A percentile compares a stretch with the other conserved stretches of the same genome.
These are phyloP conservation scores for Xylariales sp. DNA, from an alignment of 2,329 filamentous ascomycete genomes.

Conservation along the genomic window DNA sequence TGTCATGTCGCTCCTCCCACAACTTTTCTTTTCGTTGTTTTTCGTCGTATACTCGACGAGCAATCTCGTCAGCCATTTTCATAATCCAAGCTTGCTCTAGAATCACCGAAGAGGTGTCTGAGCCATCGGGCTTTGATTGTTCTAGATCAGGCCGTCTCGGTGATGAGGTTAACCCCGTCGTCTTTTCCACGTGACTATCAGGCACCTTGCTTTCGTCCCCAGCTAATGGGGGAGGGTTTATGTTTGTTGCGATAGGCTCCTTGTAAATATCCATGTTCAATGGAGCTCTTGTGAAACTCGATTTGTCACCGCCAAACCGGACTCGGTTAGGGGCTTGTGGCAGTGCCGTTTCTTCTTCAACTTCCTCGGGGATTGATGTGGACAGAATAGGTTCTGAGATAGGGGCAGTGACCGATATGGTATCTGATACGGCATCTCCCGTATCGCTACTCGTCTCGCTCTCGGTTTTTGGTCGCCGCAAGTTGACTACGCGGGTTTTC, in stretches of 20 bases:
- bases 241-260: constrained; percentile 40
- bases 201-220: constrained; percentile 32
- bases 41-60: constrained; percentile 86
- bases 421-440: constrained; percentile 63
- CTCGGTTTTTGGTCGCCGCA: constrained; percentile 72
- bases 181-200: constrained; percentile 45
- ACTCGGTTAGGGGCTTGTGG: constrained; percentile 52
- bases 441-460: constrained; percentile 63
- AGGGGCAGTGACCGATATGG: constrained; percentile 67
- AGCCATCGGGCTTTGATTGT: constrained; percentile 52
- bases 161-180: constrained; percentile 37
- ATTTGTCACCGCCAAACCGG: constrained; percentile 55
- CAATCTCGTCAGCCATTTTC: constrained; percentile 95
- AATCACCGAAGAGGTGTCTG: constrained; percentile 69
- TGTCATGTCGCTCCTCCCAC: constrained; percentile 67
- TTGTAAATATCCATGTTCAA: constrained; percentile 52
- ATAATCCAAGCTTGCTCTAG: constrained; percentile 87
- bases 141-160: constrained; percentile 49
- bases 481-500: constrained; percentile 85
- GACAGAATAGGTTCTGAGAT: constrained; percentile 70
- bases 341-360: constrained; percentile 58
- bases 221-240: constrained; percentile 31
- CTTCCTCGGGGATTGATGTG: constrained; percentile 69
- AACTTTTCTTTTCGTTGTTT: constrained; percentile 69
- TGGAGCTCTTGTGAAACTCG: constrained; percentile 48